phyloP scores from a whole-genome alignment of 768 basidiomycete species.

The Phlegmacium glaucopus region DNA sequence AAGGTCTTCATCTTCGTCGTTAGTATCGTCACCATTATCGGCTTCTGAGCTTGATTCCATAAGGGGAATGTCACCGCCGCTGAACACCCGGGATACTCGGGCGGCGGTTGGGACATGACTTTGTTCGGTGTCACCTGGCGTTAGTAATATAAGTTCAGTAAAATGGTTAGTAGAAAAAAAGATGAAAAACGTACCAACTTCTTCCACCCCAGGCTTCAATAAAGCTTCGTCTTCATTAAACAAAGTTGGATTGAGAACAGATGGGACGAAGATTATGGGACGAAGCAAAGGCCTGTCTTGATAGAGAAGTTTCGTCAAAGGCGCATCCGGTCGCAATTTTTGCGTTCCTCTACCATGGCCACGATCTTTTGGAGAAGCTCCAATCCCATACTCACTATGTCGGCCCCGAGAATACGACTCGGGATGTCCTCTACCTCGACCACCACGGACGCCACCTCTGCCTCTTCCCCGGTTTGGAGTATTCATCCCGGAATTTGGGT shows the following conservation, averaged over 20 bases:
- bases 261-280: constrained; percentile 70
- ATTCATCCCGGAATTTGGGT: constrained; percentile 11
- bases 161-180: neutral
- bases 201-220: constrained; percentile 49
- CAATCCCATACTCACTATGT: constrained; percentile 24
- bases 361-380: constrained; percentile 19
- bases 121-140: constrained; percentile 43
- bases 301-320: constrained; percentile 54
- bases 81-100: constrained; percentile 63
- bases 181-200: constrained; percentile 39
- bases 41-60: constrained; percentile 26
- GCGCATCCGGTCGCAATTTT: constrained; percentile 36
- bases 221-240: constrained; percentile 61
- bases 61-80: constrained; percentile 25
- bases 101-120: constrained; percentile 70
- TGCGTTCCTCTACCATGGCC: constrained; percentile 22
- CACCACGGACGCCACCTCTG: constrained; percentile 14
- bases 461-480: constrained; percentile 21
- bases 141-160: constrained; percentile 2
- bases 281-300: constrained; percentile 57
- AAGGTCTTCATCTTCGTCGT: constrained; percentile 29
- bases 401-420: constrained; percentile 17
- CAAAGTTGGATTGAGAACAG: constrained; percentile 45
- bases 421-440: constrained; percentile 18
- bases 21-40: constrained; percentile 18